Conservation (phyloP, 805 yeast genomes). For the Candida germanica region DNA sequence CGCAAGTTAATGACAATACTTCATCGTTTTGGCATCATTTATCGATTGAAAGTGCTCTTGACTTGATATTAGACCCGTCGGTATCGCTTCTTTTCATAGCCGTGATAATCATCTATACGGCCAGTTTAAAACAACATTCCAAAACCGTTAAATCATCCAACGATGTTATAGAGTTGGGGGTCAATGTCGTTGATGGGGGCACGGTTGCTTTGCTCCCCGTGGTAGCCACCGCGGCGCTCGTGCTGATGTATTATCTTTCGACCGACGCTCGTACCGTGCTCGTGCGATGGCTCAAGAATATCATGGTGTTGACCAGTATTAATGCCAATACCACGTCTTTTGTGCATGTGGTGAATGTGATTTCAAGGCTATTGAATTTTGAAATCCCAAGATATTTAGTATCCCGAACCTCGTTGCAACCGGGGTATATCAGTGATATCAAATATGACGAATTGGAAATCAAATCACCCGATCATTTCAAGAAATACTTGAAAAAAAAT, state of each 20-base stretch:
- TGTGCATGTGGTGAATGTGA: not conserved
- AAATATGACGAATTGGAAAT: conserved; percentile 1
- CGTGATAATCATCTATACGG: too few species aligned
- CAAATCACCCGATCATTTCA: conserved; percentile 1
- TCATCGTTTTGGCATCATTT: too few species aligned
- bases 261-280: not conserved
- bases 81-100: too few species aligned
- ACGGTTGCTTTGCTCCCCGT: conserved; percentile 1
- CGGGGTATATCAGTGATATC: not conserved
- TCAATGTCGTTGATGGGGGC: not conserved
- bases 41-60: too few species aligned
- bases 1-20: too few species aligned
- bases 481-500: not conserved
- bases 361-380: not conserved
- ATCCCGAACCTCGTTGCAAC: not conserved
- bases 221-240: not conserved
- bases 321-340: not conserved
- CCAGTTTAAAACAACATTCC: too few species aligned
- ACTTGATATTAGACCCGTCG: too few species aligned
- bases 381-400: not conserved
- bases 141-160: not conserved
- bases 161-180: conserved; percentile 1
- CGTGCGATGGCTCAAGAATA: not conserved
- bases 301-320: not conserved
- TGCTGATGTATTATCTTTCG: not conserved